Evolutionary conservation across 192 early-diverging fungal species (phyloP), one percentile per base, ranked within the genome.

Genomic region (Piromyces finnis): DNA sequence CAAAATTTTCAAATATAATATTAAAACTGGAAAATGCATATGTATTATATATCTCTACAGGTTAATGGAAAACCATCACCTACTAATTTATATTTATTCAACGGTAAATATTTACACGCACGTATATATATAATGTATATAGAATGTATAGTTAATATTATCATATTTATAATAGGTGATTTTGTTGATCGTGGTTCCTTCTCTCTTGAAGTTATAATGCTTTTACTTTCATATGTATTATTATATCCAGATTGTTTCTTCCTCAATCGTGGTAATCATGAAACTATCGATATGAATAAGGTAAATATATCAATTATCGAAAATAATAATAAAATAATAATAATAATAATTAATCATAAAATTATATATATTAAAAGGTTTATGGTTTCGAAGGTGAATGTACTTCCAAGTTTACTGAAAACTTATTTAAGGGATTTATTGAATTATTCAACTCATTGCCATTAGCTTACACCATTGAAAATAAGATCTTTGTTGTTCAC

Each of bases 381-480:
- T 99, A 99, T 83, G 98, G 98, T 22, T 98, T 99, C 81, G 96
- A 99, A 86, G 98, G 97, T 68, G 98, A 99, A 84, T 94, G 95
- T 79, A 94, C 93, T 82, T 91, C 92, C 84, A 99, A 99, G 88
- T 98, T 93, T 85, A 91, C 87, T 80, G 93, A 95, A 79, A 84
- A 89, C n/a, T 91, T 94, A 89, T 99, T 98, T 88, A 94, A 93
- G 81, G 85, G 98, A 80, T 98, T 97, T 82, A 93, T 94, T 29
- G 97, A 98, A 85, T 92, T 95, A 9, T 99, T 99, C 87, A 92
- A 96, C 79, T 93, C 95, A 9, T 84, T 99, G 78, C 98, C 98
- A 5, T 82, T 99, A 79, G 95, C 94, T 2, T 94, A 99, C 81
- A 83, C 98, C 30, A 94, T 99, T 79, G 88, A 92, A 77, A 87